These are phyloP conservation scores for Pythium biforme DNA, from an alignment of 352 stramenopile genomes.

Conservation along the genomic window DNA sequence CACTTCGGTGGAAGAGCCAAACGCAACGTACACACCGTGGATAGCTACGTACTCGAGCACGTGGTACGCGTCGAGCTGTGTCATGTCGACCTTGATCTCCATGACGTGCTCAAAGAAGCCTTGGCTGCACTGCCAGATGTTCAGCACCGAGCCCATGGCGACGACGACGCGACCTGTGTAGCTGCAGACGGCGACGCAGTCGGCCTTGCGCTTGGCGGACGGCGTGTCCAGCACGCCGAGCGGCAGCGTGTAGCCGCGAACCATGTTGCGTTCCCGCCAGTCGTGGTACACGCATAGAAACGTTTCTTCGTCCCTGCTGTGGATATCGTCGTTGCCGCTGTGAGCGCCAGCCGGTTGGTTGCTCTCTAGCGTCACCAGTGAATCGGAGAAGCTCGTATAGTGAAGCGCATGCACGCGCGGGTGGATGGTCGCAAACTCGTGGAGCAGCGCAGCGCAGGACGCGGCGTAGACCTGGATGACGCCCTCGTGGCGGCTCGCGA, in stretches of 20 bases:
- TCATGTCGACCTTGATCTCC: constrained; percentile 82
- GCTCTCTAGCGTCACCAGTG: constrained; percentile 83
- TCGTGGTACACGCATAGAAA: constrained; percentile 88
- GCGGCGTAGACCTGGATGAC: constrained; percentile 81
- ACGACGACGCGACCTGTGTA: constrained; percentile 80
- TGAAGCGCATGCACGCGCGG: constrained; percentile 62
- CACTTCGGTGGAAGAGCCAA: constrained; percentile 72
- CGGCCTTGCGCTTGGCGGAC: constrained; percentile 48
- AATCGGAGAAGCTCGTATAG: constrained; percentile 87
- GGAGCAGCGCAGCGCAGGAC: constrained; percentile 68
- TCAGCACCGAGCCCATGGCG: constrained; percentile 71
- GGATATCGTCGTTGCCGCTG: constrained; percentile 1
- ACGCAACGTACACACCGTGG: constrained; percentile 75
- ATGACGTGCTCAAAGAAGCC: constrained; percentile 90
- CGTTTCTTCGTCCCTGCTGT: constrained; percentile 58
- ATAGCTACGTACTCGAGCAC: constrained; percentile 80
- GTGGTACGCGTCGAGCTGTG: constrained; percentile 64
- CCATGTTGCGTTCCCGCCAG: constrained; percentile 77
- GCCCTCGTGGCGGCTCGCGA: constrained; percentile 57
- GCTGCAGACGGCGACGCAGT: constrained; percentile 80
- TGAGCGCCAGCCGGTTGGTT: constrained; percentile 17
- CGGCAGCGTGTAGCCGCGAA: constrained; percentile 82
- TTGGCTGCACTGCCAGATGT: constrained; percentile 84
- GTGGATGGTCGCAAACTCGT: constrained; percentile 84
- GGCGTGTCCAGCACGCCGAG: constrained; percentile 66